These are phyloP conservation scores for Cercospora zeina DNA, from an alignment of 2,329 filamentous ascomycete species.

Conservation along the genomic window DNA sequence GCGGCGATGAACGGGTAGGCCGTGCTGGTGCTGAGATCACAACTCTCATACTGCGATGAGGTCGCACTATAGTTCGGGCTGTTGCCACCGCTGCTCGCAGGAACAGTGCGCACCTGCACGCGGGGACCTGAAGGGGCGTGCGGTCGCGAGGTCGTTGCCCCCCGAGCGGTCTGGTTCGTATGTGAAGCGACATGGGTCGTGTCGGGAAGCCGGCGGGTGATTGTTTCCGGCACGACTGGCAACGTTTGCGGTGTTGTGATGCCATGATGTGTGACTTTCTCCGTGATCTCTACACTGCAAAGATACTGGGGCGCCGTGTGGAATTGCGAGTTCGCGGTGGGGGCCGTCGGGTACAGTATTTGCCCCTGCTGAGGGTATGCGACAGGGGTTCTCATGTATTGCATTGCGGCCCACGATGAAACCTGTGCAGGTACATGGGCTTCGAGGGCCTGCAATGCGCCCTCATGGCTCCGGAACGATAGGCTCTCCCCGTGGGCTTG, in stretches of 20 bases:
- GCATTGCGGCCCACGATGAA: slow-evolving; percentile 8
- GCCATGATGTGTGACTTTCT: neutral
- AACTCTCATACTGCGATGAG: neutral
- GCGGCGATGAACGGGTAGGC: slow-evolving; percentile 15
- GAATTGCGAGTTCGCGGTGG: neutral
- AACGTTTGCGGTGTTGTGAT: neutral
- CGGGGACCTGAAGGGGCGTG: neutral
- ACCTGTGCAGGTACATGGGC: neutral
- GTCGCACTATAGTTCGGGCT: neutral
- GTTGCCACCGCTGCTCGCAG: slow-evolving; percentile 6
- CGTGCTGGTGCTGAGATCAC: slow-evolving; percentile 7
- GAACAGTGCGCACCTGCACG: slow-evolving; percentile 6
- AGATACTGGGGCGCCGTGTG: neutral
- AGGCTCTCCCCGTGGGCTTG: neutral
- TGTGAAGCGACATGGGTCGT: neutral
- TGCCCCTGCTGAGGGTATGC: slow-evolving; percentile 6
- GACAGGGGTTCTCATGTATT: neutral
- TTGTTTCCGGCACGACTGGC: neutral
- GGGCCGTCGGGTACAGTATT: neutral
- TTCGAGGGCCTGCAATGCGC: neutral
- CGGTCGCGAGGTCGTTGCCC: neutral
- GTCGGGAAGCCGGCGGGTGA: neutral
- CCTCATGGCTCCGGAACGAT: slow-evolving; percentile 2
- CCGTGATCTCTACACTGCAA: neutral
- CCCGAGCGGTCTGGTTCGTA: neutral